Evolutionary conservation across 176 grass and related monocot species (phyloP).

Genomic region (Triticum monococcum): DNA sequence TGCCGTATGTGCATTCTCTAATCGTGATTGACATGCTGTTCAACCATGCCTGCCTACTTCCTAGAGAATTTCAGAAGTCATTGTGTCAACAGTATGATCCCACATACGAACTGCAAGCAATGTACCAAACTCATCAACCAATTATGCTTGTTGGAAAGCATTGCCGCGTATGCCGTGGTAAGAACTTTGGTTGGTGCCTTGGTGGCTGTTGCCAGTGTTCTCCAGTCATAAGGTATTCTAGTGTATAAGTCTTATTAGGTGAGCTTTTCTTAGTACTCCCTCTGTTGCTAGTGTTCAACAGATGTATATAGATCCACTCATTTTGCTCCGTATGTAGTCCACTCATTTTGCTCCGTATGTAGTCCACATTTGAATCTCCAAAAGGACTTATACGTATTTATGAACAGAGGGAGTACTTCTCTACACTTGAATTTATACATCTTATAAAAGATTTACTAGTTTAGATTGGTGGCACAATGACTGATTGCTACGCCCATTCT

Average conservation of each 20-base stretch:
- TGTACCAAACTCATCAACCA: not conserved
- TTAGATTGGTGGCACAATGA: not conserved
- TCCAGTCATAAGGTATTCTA: not conserved
- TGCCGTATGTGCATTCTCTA: conserved; percentile 3
- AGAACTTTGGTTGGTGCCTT: not conserved
- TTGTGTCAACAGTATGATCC: not conserved
- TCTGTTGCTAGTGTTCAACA: too few relatives aligned
- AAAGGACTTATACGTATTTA: too few relatives aligned
- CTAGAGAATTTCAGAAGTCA: not conserved
- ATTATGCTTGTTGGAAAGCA: not conserved
- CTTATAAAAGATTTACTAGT: not conserved
- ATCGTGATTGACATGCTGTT: not conserved
- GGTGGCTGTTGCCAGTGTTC: not conserved
- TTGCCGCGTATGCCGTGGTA: not conserved
- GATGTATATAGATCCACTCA: too few relatives aligned
- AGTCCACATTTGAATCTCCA: too few relatives aligned
- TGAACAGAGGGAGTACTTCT: not conserved
- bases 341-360: too few relatives aligned
- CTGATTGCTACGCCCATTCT: not conserved
- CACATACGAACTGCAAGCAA: conserved; percentile 21
- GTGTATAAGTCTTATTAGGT: not conserved
- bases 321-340: too few relatives aligned
- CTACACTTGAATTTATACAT: not conserved
- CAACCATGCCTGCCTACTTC: conserved; percentile 2
- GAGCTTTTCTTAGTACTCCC: not conserved